Evolutionary conservation across 1,284 basidiomycete genomes (phyloP), one percentile per base, ranked within the genome.

Genomic region (Pascua sp.): DNA sequence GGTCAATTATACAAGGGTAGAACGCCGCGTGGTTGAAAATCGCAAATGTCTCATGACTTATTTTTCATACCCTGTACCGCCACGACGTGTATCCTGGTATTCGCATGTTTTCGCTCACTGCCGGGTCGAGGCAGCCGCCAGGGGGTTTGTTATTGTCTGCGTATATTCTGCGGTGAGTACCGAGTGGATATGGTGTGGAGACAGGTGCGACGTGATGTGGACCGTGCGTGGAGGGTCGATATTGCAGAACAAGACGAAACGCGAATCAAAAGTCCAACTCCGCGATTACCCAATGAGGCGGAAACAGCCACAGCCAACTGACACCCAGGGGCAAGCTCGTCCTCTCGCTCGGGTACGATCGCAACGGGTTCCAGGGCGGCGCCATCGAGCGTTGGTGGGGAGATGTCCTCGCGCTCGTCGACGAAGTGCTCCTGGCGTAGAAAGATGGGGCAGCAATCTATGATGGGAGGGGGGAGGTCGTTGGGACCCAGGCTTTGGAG

Each of bases 91-190:
- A 83, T 76, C 80, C 81, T 11, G 68, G 78, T 0, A 71, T 84
- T 74, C 39, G 61, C 17, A 77, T 90, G 38, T 82, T 86, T 62
- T 84, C 83, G 13, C 78, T 90, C 24, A 90, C 87, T 18, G 90
- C 88, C 3, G 89, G 88, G 0, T 88, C 86, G 5, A 81, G 89
- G 9, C 88, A 90, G 70, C 82, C 87, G 2, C 65, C 81, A 0
- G 85, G 87, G 2, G 88, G 84, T 9, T 83, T 89, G 80, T 77
- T 90, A 42, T 72, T 91, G 16, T 89, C 89, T 61, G 85, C 84
- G 11, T 90, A 87, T 76, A 88, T 86, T n/a, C 38, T 50, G 32
- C 48, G 37, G 52, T 57, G 37, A 53, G 55, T 53, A 1, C 24
- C 24, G 24, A 32, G n/a, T 36, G 13, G 8, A 40, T 11, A 8